phyloP scores from a whole-genome alignment of 441 rosid species.

The Breynia disticha region DNA sequence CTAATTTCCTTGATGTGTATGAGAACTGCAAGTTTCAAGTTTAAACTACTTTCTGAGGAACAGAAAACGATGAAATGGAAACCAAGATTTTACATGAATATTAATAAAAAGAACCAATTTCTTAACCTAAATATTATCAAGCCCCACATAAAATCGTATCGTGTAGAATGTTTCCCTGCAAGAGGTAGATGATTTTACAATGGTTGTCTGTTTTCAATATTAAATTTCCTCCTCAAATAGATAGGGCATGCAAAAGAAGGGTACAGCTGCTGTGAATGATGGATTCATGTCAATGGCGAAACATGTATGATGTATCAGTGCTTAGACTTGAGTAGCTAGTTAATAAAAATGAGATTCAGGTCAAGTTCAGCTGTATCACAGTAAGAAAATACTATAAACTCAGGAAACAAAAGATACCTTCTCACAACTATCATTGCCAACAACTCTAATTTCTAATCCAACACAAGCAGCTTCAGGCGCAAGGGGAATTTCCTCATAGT shows the following conservation, averaged over 20 bases:
- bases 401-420: constrained; percentile 44
- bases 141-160: no score
- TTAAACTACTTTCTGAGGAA: no score
- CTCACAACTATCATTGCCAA: constrained; percentile 97
- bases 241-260: no score
- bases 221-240: no score
- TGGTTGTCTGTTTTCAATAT: no score
- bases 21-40: not conserved
- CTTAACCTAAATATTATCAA: not conserved
- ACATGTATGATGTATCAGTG: no score
- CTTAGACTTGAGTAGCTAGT: no score
- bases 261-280: no score
- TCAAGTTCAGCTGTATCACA: not conserved
- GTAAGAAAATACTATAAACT: not conserved
- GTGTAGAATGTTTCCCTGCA: no score
- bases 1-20: not conserved
- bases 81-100: not conserved
- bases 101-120: not conserved
- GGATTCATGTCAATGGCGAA: no score
- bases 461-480: constrained; percentile 91
- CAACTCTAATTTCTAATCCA: constrained; percentile 96
- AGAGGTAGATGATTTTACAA: no score
- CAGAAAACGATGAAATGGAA: not conserved
- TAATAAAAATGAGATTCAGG: no score
- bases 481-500: constrained; percentile 93